A percentile compares a stretch with the other conserved stretches of the same genome.
These are phyloP conservation scores for Wickerhamiella sorbophila DNA, from an alignment of 805 yeast genomes.

Conservation along the genomic window DNA sequence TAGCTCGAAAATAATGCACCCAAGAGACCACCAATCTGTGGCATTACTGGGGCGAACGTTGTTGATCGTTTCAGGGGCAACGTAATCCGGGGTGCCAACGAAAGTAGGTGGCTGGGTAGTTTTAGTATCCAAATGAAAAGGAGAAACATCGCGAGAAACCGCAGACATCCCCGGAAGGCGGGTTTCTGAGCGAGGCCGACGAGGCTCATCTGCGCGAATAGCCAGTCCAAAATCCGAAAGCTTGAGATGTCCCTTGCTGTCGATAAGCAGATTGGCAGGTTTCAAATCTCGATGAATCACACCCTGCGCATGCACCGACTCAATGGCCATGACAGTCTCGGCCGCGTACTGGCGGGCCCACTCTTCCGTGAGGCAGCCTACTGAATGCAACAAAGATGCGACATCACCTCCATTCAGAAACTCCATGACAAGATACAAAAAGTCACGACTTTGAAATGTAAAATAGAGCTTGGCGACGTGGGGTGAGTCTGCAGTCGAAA, in stretches of 20 bases:
- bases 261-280: slow-evolving; percentile 86
- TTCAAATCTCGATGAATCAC: slow-evolving; percentile 91
- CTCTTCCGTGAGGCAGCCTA: slow-evolving; percentile 70
- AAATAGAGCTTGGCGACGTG: slow-evolving; percentile 81
- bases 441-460: slow-evolving; percentile 79
- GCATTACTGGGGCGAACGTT: slow-evolving; percentile 73
- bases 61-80: slow-evolving; percentile 88
- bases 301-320: slow-evolving; percentile 74
- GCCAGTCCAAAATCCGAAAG: slow-evolving; percentile 92
- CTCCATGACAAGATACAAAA: slow-evolving; percentile 88
- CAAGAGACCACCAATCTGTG: slow-evolving; percentile 99
- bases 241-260: slow-evolving; percentile 74
- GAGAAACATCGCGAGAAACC: not conserved
- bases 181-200: not conserved
- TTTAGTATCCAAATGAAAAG: not conserved
- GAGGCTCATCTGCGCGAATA: slow-evolving; percentile 27
- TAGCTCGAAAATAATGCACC: slow-evolving; percentile 88
- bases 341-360: slow-evolving; percentile 77
- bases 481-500: slow-evolving; percentile 80
- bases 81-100: slow-evolving; percentile 95
- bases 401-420: slow-evolving; percentile 92
- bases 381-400: slow-evolving; percentile 66
- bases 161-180: not conserved
- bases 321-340: slow-evolving; percentile 81
- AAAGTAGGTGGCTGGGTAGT: slow-evolving; percentile 33